phyloP scores from a whole-genome alignment of 2,329 filamentous ascomycete genomes.

The Bipolaris zeicola region DNA sequence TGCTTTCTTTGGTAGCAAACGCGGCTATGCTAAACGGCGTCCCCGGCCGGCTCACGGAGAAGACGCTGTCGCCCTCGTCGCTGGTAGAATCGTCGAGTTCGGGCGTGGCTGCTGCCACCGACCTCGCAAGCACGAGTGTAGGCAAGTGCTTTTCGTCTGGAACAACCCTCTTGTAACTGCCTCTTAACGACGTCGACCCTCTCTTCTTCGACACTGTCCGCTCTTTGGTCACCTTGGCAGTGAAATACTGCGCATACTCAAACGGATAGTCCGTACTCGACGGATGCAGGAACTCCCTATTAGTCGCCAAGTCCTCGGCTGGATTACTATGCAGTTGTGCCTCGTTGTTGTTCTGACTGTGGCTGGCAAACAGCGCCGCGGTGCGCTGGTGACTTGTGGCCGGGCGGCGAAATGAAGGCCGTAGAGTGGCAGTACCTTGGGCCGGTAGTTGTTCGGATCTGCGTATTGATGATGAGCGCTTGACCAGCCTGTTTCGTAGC shows the following conservation, averaged over 20 bases:
- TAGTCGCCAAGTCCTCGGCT: conserved; percentile 29
- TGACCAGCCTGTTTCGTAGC: conserved; percentile 77
- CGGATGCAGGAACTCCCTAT: conserved; percentile 25
- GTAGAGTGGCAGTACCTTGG: conserved; percentile 63
- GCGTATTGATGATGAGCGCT: conserved; percentile 67
- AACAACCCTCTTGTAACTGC: conserved; percentile 51
- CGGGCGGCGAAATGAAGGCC: conserved; percentile 71
- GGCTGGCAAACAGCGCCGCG: conserved; percentile 66
- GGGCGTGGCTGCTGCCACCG: conserved; percentile 41
- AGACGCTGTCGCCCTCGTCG: conserved; percentile 48
- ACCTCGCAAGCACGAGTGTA: conserved; percentile 55
- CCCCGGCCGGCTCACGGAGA: conserved; percentile 46
- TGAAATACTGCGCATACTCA: conserved; percentile 48
- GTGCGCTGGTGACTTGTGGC: conserved; percentile 81
- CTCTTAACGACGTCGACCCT: conserved; percentile 46
- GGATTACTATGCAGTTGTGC: conserved; percentile 35
- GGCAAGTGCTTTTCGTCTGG: conserved; percentile 53
- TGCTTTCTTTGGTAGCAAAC: conserved; percentile 32
- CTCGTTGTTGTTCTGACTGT: background rate
- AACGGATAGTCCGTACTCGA: conserved; percentile 34
- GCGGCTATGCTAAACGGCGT: conserved; percentile 45
- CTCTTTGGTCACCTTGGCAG: conserved; percentile 41
- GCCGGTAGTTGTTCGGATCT: conserved; percentile 52
- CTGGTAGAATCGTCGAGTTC: conserved; percentile 47
- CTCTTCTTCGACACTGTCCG: conserved; percentile 50